Evolutionary conservation across 2,329 filamentous ascomycete species (phyloP).

Genomic region (Ambrosiella cleistominuta): DNA sequence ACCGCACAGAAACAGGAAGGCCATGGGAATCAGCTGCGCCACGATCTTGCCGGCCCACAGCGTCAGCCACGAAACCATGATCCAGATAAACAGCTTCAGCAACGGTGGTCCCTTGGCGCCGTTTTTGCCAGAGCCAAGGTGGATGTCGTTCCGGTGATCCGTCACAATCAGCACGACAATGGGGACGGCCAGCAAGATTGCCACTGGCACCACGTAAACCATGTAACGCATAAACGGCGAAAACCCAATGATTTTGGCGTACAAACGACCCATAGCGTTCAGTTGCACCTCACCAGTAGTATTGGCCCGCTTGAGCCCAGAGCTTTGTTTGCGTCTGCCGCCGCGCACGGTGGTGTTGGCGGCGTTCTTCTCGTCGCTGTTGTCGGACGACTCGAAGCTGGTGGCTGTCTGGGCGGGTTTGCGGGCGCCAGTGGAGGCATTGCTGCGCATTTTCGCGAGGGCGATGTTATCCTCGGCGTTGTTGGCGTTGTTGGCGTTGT

Average conservation of each 20-base stretch:
- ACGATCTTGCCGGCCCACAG: conserved; percentile 51
- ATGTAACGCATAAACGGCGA: conserved; percentile 48
- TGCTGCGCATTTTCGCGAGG: conserved; percentile 37
- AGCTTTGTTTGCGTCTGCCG: conserved; percentile 33
- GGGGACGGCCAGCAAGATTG: conserved; percentile 41
- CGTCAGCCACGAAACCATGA: conserved; percentile 49
- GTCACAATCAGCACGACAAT: conserved; percentile 37
- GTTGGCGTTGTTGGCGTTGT: conserved; percentile 16
- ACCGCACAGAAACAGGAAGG: conserved; percentile 53
- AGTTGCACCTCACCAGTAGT: conserved; percentile 35
- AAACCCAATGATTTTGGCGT: conserved; percentile 45
- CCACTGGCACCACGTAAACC: conserved; percentile 49
- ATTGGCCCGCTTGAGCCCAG: conserved; percentile 24
- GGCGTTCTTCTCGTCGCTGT: conserved; percentile 27
- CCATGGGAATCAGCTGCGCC: conserved; percentile 38
- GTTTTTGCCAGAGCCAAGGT: conserved; percentile 20
- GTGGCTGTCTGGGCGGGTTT: conserved; percentile 26
- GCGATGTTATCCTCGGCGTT: conserved; percentile 31
- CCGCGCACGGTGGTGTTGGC: conserved; percentile 14
- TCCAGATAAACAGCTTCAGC: conserved; percentile 49
- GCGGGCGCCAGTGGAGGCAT: conserved; percentile 34
- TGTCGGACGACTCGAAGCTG: conserved; percentile 14
- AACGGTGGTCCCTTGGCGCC: conserved; percentile 29
- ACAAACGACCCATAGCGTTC: conserved; percentile 48
- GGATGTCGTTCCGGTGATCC: conserved; percentile 22